These are phyloP conservation scores for Spencermartinsiella europaea DNA, from an alignment of 805 yeast species.

Conservation along the genomic window DNA sequence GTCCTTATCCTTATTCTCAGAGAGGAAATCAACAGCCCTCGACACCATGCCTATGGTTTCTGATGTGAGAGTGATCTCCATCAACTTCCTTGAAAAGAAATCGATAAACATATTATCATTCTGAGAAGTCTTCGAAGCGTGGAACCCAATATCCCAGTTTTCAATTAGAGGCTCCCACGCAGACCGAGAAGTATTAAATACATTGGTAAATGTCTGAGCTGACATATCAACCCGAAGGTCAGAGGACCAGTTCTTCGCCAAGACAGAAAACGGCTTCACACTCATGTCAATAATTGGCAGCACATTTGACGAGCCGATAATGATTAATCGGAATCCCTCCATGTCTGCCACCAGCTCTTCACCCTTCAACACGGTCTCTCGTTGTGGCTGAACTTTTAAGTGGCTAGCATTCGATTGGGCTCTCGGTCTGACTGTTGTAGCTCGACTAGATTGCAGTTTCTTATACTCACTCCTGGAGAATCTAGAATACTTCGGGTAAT, in stretches of 20 bases:
- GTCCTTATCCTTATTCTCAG: constrained; percentile 20
- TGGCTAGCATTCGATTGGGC: not conserved
- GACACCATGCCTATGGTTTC: constrained; percentile 73
- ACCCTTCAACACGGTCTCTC: constrained; percentile 46
- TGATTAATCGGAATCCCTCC: constrained; percentile 74
- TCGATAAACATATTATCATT: constrained; percentile 54
- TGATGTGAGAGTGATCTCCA: constrained; percentile 78
- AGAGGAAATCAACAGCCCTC: constrained; percentile 51
- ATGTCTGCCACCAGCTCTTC: constrained; percentile 64
- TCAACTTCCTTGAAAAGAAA: constrained; percentile 65
- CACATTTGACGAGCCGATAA: constrained; percentile 89
- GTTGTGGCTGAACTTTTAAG: too few species aligned
- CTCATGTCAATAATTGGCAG: constrained; percentile 80
- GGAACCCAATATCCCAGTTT: constrained; percentile 75
- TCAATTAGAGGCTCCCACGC: constrained; percentile 90
- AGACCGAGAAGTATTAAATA: constrained; percentile 82
- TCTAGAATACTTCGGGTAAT: constrained; percentile 16
- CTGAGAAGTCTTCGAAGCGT: constrained; percentile 46
- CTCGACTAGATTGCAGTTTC: constrained; percentile 5
- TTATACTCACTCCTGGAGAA: constrained; percentile 12
- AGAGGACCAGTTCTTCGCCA: constrained; percentile 80
- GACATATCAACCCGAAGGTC: constrained; percentile 68
- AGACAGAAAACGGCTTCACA: constrained; percentile 61
- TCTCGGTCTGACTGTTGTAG: not conserved
- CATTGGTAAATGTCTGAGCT: constrained; percentile 62